These are phyloP conservation scores for Saccharomyces uvarum DNA, from an alignment of 1,139 yeast genomes.

Conservation along the genomic window DNA sequence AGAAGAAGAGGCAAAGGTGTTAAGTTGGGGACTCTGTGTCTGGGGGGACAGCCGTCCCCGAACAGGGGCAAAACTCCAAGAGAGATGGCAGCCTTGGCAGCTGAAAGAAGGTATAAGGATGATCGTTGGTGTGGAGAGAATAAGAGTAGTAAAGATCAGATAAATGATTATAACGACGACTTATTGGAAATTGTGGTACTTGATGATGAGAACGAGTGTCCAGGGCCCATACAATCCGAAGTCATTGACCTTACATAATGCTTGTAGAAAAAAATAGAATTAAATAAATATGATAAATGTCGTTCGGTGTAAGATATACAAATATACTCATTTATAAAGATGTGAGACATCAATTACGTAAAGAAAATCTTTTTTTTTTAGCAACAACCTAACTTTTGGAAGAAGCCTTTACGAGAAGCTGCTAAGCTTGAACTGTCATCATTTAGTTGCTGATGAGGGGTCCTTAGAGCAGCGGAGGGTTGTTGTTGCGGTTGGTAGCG, in stretches of 20 bases:
- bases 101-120: slow-evolving; percentile 53
- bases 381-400: slow-evolving; percentile 36
- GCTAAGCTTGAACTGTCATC: slow-evolving; percentile 21
- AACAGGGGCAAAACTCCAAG: slow-evolving; percentile 28
- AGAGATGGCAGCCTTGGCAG: slow-evolving; percentile 52
- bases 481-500: slow-evolving; percentile 23
- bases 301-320: background rate
- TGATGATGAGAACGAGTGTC: background rate
- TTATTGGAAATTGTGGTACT: background rate
- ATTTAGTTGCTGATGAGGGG: slow-evolving; percentile 18
- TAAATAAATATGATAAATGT: background rate
- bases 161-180: background rate
- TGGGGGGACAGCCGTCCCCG: slow-evolving; percentile 8
- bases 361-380: slow-evolving; percentile 8
- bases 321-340: background rate
- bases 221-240: background rate
- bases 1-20: slow-evolving; percentile 21
- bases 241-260: background rate
- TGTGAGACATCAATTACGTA: background rate
- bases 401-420: slow-evolving; percentile 34
- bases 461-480: slow-evolving; percentile 13
- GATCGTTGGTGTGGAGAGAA: slow-evolving; percentile 44
- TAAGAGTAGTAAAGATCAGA: background rate
- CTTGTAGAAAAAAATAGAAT: background rate
- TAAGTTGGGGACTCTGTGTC: slow-evolving; percentile 1